Evolutionary conservation across 2,329 filamentous ascomycete genomes (phyloP).

Genomic region (Helminthosporium solani): DNA sequence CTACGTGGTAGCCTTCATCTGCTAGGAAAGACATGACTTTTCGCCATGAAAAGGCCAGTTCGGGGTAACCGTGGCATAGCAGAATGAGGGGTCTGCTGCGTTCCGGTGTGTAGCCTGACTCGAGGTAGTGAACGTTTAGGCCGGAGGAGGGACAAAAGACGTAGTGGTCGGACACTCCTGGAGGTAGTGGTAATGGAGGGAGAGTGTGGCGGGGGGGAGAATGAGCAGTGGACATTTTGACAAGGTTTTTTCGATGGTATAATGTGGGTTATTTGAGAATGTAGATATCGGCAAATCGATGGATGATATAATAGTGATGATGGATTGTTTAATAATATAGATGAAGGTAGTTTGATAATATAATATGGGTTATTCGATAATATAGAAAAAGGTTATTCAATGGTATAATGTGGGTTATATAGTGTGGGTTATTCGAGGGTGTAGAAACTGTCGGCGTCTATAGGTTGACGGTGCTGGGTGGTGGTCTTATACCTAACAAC

Average conservation of each 20-base stretch:
- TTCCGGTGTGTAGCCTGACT: constrained; percentile 49
- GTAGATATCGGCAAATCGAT: too few relatives aligned
- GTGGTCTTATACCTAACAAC: too few relatives aligned
- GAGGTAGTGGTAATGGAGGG: constrained; percentile 55
- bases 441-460: neutral
- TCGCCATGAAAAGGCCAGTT: constrained; percentile 70
- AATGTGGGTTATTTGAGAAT: too few relatives aligned
- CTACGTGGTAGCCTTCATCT: constrained; percentile 61
- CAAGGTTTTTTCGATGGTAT: too few relatives aligned
- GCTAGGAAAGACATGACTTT: constrained; percentile 62
- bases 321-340: too few relatives aligned
- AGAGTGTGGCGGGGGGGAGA: constrained; percentile 18
- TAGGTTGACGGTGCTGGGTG: too few relatives aligned
- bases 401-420: too few relatives aligned
- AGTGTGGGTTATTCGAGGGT: too few relatives aligned
- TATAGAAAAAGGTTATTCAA: too few relatives aligned
- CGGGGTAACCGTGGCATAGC: constrained; percentile 67
- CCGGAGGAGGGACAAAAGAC: constrained; percentile 57
- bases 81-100: constrained; percentile 57
- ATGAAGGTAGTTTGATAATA: neutral
- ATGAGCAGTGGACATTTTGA: neutral
- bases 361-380: too few relatives aligned
- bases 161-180: constrained; percentile 57
- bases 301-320: too few relatives aligned
- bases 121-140: constrained; percentile 63